These are phyloP conservation scores for Tylopilus intermedius DNA, from an alignment of 768 basidiomycete genomes.

Conservation along the genomic window DNA sequence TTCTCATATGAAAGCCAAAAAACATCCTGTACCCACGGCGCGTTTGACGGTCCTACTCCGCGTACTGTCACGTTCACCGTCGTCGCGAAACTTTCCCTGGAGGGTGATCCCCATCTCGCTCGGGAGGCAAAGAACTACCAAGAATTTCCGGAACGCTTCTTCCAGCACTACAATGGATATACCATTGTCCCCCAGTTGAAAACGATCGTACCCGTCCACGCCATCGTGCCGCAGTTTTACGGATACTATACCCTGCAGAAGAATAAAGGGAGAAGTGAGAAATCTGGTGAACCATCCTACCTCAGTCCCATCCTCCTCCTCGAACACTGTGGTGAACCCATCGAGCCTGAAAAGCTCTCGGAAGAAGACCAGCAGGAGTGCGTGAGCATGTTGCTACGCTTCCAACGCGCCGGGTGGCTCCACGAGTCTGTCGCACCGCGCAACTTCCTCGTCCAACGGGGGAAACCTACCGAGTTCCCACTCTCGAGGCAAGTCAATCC, in stretches of 20 bases:
- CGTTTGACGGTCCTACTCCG: background rate
- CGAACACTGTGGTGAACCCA: constrained; percentile 42
- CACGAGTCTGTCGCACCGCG: constrained; percentile 41
- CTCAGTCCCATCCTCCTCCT: constrained; percentile 42
- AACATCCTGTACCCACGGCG: constrained; percentile 10
- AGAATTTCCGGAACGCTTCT: constrained; percentile 25
- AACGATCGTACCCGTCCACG: constrained; percentile 41
- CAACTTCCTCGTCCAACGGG: constrained; percentile 42
- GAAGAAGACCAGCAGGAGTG: constrained; percentile 40
- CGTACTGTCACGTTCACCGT: constrained; percentile 38
- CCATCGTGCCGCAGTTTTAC: constrained; percentile 60
- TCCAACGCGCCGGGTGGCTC: constrained; percentile 35
- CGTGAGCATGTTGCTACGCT: constrained; percentile 35
- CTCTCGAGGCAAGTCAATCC: background rate
- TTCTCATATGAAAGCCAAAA: constrained; percentile 13
- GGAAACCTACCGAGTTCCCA: constrained; percentile 34
- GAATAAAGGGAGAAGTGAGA: background rate
- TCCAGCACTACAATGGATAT: constrained; percentile 25
- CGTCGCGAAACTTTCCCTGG: constrained; percentile 41
- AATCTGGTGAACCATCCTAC: background rate
- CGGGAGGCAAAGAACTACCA: constrained; percentile 29
- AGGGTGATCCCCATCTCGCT: constrained; percentile 35
- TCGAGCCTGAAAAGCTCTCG: constrained; percentile 26
- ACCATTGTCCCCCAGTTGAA: constrained; percentile 26
- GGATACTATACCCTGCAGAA: constrained; percentile 45